These are phyloP conservation scores for Peronospora belbahrii DNA, from an alignment of 352 stramenopile species.

Conservation along the genomic window DNA sequence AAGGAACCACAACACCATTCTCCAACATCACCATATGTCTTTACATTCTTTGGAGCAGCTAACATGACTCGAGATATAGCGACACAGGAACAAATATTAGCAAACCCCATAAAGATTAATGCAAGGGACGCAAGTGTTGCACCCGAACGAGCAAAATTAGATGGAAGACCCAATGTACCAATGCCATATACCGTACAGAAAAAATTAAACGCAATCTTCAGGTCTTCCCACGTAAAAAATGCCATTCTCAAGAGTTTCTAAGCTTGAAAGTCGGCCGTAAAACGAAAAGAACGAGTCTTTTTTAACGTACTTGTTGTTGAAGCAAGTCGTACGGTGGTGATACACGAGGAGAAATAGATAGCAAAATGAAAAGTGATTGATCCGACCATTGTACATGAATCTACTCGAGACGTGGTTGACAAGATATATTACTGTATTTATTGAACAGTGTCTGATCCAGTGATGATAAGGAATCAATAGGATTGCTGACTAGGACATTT, in stretches of 20 bases:
- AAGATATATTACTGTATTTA: no score
- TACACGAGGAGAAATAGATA: no score
- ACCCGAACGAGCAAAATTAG: conserved; percentile 54
- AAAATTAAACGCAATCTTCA: conserved; percentile 60
- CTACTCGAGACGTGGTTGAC: no score
- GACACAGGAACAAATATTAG: conserved; percentile 54
- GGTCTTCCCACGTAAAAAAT: conserved; percentile 52
- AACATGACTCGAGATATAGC: conserved; percentile 52
- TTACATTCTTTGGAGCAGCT: conserved; percentile 45
- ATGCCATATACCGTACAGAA: conserved; percentile 65
- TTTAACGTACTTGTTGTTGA: neutral
- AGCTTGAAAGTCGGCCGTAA: conserved; percentile 1
- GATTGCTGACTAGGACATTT: conserved; percentile 23
- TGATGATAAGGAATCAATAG: conserved; percentile 18
- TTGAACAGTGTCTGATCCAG: conserved; percentile 11
- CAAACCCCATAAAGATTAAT: conserved; percentile 50
- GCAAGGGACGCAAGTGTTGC: conserved; percentile 36
- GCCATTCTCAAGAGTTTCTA: conserved; percentile 20
- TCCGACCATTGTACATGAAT: no score
- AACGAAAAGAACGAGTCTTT: conserved; percentile 14
- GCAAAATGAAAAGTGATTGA: no score
- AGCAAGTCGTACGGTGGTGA: no score
- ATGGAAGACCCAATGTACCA: conserved; percentile 50
- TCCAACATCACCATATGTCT: conserved; percentile 54
- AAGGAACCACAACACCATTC: conserved; percentile 43